phyloP scores from a whole-genome alignment of 768 basidiomycete species.

The Mycena kentingensis region DNA sequence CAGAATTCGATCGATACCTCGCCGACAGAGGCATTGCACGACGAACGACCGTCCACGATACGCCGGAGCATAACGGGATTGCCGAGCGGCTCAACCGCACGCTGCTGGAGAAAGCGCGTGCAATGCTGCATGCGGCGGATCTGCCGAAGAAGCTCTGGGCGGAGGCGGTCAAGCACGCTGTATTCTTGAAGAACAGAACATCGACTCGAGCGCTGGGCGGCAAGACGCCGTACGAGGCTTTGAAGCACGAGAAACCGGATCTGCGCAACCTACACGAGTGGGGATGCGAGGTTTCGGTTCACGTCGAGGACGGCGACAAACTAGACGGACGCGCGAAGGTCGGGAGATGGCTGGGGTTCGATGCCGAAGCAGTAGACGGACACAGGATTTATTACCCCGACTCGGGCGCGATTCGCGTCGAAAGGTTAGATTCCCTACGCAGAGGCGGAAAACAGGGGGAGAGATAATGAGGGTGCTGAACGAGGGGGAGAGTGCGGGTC shows the following conservation, averaged over 20 bases:
- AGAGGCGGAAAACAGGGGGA: not conserved
- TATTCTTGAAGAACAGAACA: conserved; percentile 29
- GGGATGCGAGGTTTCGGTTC: conserved; percentile 25
- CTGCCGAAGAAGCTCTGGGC: conserved; percentile 36
- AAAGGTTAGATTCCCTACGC: conserved; percentile 24
- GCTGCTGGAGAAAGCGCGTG: conserved; percentile 29
- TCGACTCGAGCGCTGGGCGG: conserved; percentile 22
- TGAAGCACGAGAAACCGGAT: conserved; percentile 23
- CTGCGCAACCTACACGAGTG: conserved; percentile 20
- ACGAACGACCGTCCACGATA: conserved; percentile 26
- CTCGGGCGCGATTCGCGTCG: no score
- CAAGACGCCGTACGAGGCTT: conserved; percentile 24
- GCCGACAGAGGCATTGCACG: conserved; percentile 19
- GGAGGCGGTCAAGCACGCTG: conserved; percentile 27
- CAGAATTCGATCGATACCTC: conserved; percentile 23
- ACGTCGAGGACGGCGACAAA: conserved; percentile 25
- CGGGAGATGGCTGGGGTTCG: conserved; percentile 37
- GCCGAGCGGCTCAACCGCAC: conserved; percentile 38
- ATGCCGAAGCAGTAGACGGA: conserved; percentile 28
- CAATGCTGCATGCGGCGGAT: conserved; percentile 28
- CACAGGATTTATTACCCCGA: no score
- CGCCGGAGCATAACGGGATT: conserved; percentile 39
- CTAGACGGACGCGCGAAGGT: conserved; percentile 26
- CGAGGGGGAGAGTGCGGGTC: conserved; percentile 1
- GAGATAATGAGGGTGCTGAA: not conserved